Conservation (phyloP, 1,139 yeast genomes). For the Scheffersomyces stambukii region DNA sequence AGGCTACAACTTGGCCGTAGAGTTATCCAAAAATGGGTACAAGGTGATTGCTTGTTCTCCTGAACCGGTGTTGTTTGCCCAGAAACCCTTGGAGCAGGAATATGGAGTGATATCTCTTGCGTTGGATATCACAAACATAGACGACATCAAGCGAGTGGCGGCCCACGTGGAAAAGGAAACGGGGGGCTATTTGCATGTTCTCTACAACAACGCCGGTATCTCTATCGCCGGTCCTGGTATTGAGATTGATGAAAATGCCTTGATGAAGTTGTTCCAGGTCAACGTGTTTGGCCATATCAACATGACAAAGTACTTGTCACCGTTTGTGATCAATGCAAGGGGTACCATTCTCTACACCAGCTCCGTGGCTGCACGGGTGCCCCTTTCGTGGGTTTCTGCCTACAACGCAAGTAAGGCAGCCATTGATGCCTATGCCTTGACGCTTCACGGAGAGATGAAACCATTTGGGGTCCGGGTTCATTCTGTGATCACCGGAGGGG, state of each 20-base stretch:
- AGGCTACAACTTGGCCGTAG: slow-evolving; percentile 28
- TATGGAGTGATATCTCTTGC: slow-evolving; percentile 28
- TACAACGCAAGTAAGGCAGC: slow-evolving; percentile 55
- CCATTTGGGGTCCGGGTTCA: slow-evolving; percentile 37
- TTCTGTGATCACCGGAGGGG: slow-evolving; percentile 38
- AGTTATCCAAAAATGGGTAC: slow-evolving; percentile 28
- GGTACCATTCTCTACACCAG: slow-evolving; percentile 37
- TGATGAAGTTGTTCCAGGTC: slow-evolving; percentile 24
- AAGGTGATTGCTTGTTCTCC: slow-evolving; percentile 33
- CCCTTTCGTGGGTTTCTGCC: slow-evolving; percentile 30
- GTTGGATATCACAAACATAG: slow-evolving; percentile 28
- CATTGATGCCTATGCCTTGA: slow-evolving; percentile 63
- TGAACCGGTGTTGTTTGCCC: slow-evolving; percentile 16
- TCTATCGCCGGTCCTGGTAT: slow-evolving; percentile 29
- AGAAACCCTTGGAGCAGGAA: slow-evolving; percentile 24
- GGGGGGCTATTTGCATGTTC: slow-evolving; percentile 25
- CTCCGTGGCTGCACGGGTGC: slow-evolving; percentile 33
- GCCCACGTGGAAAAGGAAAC: slow-evolving; percentile 19
- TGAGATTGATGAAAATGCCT: slow-evolving; percentile 23
- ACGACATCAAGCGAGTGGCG: slow-evolving; percentile 22
- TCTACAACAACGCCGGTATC: slow-evolving; percentile 35
- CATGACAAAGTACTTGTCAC: slow-evolving; percentile 30
- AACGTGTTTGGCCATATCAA: slow-evolving; percentile 37
- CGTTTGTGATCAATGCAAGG: slow-evolving; percentile 26
- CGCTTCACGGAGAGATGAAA: slow-evolving; percentile 56